Conservation (phyloP, 805 yeast species). For the Ascoidea tarda region DNA sequence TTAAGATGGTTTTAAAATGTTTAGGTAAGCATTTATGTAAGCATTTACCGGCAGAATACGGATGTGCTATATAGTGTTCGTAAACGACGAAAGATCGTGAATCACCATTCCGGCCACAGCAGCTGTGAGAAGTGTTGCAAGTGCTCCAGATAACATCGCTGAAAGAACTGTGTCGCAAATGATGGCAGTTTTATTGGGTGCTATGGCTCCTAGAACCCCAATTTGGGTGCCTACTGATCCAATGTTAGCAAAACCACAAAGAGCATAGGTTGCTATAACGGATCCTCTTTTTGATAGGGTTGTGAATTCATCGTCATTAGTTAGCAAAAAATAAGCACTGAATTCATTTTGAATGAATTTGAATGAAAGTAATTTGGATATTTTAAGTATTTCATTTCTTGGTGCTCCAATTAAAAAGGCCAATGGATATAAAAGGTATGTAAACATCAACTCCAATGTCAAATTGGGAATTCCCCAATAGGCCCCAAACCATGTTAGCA, state of each 20-base stretch:
- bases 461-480: slow-evolving; percentile 44
- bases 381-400: slow-evolving; percentile 33
- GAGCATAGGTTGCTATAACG: slow-evolving; percentile 44
- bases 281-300: slow-evolving; percentile 34
- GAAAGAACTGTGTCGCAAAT: slow-evolving; percentile 31
- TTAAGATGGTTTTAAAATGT: too few species aligned
- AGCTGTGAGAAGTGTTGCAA: slow-evolving; percentile 40
- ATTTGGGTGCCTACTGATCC: slow-evolving; percentile 49
- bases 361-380: slow-evolving; percentile 37
- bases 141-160: slow-evolving; percentile 36
- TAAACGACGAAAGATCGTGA: slow-evolving; percentile 23
- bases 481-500: slow-evolving; percentile 45
- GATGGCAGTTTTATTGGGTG: slow-evolving; percentile 33
- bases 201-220: slow-evolving; percentile 44
- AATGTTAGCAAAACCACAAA: slow-evolving; percentile 49
- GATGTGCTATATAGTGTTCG: too few species aligned
- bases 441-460: slow-evolving; percentile 39
- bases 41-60: too few species aligned
- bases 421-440: slow-evolving; percentile 45
- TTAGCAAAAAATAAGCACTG: slow-evolving; percentile 33
- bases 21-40: too few species aligned
- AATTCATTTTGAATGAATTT: slow-evolving; percentile 51
- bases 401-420: slow-evolving; percentile 46
- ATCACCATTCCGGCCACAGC: slow-evolving; percentile 52
- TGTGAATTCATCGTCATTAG: slow-evolving; percentile 28